These are phyloP conservation scores for Hypoxylon sp. DNA, from an alignment of 2,329 filamentous ascomycete genomes.

Conservation along the genomic window DNA sequence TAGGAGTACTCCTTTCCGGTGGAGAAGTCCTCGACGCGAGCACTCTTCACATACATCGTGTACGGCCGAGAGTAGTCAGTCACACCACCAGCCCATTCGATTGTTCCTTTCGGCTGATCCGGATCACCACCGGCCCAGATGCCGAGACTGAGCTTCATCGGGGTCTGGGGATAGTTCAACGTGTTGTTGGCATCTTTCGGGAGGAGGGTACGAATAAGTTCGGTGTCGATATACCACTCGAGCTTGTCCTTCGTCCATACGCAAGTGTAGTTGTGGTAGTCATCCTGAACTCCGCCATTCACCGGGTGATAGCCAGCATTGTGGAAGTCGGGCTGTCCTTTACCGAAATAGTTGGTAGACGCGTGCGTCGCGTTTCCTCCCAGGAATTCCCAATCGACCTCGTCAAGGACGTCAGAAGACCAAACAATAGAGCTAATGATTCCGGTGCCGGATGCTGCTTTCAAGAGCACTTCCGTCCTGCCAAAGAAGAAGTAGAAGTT, in stretches of 20 bases:
- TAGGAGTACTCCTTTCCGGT: conserved; percentile 76
- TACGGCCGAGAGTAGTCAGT: conserved; percentile 79
- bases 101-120: conserved; percentile 67
- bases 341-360: conserved; percentile 84
- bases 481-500: conserved; percentile 91
- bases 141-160: conserved; percentile 77
- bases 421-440: conserved; percentile 88
- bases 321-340: conserved; percentile 75
- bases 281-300: conserved; percentile 67
- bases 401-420: conserved; percentile 86
- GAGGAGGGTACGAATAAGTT: conserved; percentile 73
- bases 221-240: conserved; percentile 79
- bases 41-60: conserved; percentile 79
- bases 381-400: conserved; percentile 89
- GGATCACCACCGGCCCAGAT: conserved; percentile 76
- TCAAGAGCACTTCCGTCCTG: conserved; percentile 82
- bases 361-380: conserved; percentile 75
- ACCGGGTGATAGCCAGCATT: conserved; percentile 73
- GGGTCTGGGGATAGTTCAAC: conserved; percentile 80
- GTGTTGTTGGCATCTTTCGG: conserved; percentile 73
- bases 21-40: conserved; percentile 69
- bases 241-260: conserved; percentile 78
- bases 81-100: conserved; percentile 78
- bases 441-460: conserved; percentile 80
- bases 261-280: conserved; percentile 82